phyloP scores from a whole-genome alignment of 2,329 filamentous ascomycete genomes.

The Fusarium pseudograminearum region DNA sequence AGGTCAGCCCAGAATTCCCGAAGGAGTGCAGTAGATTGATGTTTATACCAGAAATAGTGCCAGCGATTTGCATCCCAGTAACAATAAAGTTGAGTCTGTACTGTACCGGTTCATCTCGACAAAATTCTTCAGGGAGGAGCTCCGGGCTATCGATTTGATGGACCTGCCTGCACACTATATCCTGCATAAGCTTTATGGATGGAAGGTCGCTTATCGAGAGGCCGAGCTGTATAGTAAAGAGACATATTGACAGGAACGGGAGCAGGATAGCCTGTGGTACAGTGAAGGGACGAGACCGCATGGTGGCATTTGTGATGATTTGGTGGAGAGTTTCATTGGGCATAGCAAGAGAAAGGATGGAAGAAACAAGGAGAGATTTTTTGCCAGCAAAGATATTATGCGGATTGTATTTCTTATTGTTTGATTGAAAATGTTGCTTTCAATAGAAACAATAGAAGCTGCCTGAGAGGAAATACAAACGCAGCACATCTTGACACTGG shows the following conservation, averaged over 20 bases:
- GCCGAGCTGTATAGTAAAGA: conserved; percentile 46
- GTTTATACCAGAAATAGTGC: conserved; percentile 34
- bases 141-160: neutral
- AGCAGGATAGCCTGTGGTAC: conserved; percentile 34
- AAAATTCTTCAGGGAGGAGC: conserved; percentile 36
- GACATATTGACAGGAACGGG: conserved; percentile 37
- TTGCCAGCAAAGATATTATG: neutral
- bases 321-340: neutral
- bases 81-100: conserved; percentile 39
- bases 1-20: neutral
- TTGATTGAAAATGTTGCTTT: conserved; percentile 2
- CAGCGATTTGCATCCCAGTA: conserved; percentile 40
- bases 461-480: conserved; percentile 1
- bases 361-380: neutral
- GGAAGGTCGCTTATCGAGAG: conserved; percentile 43
- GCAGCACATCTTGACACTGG: conserved; percentile 1
- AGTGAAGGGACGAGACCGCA: conserved; percentile 27
- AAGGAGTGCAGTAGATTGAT: neutral
- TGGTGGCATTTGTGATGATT: conserved; percentile 7
- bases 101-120: conserved; percentile 39
- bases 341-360: neutral
- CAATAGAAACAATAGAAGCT: conserved; percentile 19
- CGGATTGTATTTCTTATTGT: neutral
- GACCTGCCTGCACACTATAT: conserved; percentile 43
- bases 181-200: conserved; percentile 41